Evolutionary conservation across 495 filamentous ascomycete genomes (phyloP).

Genomic region (Hypoxylon subgilvum): DNA sequence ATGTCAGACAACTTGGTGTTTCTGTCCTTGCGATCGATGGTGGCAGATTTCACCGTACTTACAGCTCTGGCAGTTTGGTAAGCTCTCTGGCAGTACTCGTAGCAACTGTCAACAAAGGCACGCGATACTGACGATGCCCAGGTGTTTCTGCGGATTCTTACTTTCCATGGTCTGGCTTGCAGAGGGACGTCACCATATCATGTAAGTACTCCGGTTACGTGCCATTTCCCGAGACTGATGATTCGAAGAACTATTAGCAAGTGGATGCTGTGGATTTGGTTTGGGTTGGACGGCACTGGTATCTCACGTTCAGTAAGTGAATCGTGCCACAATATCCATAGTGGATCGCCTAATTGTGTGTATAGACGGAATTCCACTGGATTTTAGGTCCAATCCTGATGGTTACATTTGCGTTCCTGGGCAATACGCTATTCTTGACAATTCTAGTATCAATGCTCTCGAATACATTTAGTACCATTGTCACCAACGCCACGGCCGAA

Average conservation of each 20-base stretch:
- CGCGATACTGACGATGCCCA: constrained; percentile 11
- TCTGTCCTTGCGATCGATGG: constrained; percentile 73
- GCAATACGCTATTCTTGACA: constrained; percentile 78
- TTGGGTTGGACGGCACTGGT: constrained; percentile 75
- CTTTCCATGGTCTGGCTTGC: constrained; percentile 73
- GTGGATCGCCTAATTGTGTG: neutral
- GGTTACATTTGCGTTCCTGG: constrained; percentile 74
- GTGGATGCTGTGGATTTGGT: constrained; percentile 86
- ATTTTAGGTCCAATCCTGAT: constrained; percentile 71
- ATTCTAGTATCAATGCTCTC: constrained; percentile 77
- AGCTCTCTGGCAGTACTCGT: neutral
- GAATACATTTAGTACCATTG: constrained; percentile 72
- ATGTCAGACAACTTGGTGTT: constrained; percentile 78
- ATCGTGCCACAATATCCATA: neutral
- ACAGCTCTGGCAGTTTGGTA: constrained; percentile 68
- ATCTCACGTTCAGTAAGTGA: constrained; percentile 63
- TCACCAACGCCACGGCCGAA: constrained; percentile 68
- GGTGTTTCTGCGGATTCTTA: constrained; percentile 73
- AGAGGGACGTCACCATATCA: constrained; percentile 49
- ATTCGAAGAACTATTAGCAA: constrained; percentile 65
- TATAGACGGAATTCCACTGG: constrained; percentile 64
- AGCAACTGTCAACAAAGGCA: neutral
- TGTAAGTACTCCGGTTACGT: constrained; percentile 38
- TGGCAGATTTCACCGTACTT: constrained; percentile 71
- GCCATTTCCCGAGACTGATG: constrained; percentile 19